Evolutionary conservation across 1,139 yeast species (phyloP).

Genomic region (Nadsonia commutata): DNA sequence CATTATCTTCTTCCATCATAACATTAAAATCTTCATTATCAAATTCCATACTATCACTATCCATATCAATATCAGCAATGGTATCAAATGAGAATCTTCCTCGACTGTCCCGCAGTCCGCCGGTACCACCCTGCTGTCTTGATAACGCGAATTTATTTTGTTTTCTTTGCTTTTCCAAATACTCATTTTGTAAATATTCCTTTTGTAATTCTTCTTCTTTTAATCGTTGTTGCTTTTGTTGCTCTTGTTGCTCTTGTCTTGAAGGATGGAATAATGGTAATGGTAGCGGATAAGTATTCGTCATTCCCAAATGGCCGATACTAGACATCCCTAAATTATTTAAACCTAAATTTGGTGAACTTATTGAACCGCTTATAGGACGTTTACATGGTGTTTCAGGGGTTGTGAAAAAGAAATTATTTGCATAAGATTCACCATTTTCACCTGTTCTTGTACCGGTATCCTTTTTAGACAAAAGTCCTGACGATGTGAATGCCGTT

Average conservation of each 20-base stretch:
- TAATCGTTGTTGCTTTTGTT: not conserved
- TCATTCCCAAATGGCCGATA: not conserved
- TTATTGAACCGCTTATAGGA: not conserved
- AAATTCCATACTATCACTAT: not conserved
- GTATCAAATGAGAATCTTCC: too few relatives aligned
- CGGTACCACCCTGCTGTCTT: not conserved
- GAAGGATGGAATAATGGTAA: not conserved
- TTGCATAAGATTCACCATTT: too few relatives aligned
- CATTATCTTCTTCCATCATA: not conserved
- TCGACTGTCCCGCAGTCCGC: too few relatives aligned
- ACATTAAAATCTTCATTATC: not conserved
- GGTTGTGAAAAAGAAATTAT: slow-evolving; percentile 1
- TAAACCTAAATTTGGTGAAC: not conserved
- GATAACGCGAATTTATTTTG: not conserved
- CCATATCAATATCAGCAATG: not conserved
- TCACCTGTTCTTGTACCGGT: not conserved
- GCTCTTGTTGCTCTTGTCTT: not conserved
- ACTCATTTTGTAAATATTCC: not conserved
- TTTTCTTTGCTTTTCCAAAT: too few relatives aligned
- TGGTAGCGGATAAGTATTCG: too few relatives aligned
- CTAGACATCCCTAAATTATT: not conserved
- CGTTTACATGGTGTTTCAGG: slow-evolving; percentile 6
- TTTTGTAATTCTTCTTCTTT: not conserved
- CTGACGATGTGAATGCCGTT: slow-evolving; percentile 68
- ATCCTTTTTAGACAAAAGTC: slow-evolving; percentile 57